Evolutionary conservation across 2,329 filamentous ascomycete species (phyloP).

Genomic region (Stagonosporopsis vannaccii): DNA sequence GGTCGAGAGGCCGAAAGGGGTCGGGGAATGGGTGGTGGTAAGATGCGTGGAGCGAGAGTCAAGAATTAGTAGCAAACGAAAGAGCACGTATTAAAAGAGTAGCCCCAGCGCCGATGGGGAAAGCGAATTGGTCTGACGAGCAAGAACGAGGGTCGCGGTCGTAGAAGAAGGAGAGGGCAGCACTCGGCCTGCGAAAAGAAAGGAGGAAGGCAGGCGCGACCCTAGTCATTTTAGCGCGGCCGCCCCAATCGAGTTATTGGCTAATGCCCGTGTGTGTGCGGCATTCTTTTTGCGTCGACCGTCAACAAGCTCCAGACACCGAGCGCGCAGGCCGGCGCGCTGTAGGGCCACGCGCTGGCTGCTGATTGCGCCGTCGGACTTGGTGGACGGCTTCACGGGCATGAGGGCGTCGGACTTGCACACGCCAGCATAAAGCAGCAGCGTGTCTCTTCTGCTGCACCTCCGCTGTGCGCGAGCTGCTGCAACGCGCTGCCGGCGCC

Average conservation of each 20-base stretch:
- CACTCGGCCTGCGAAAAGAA: constrained; percentile 21
- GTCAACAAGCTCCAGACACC: constrained; percentile 8
- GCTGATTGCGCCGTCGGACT: not conserved
- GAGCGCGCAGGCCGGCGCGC: constrained; percentile 9
- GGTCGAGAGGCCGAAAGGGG: constrained; percentile 33
- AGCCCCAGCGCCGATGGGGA: constrained; percentile 30
- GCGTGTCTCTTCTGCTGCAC: not conserved
- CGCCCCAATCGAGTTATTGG: constrained; percentile 11
- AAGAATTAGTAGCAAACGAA: constrained; percentile 46
- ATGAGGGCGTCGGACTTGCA: not conserved
- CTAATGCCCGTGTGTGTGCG: constrained; percentile 4
- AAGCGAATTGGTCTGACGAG: constrained; percentile 34
- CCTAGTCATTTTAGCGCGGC: constrained; percentile 17
- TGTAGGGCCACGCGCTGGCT: constrained; percentile 15
- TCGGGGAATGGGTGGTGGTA: constrained; percentile 36
- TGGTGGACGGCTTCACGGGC: not conserved
- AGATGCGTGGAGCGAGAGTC: constrained; percentile 49
- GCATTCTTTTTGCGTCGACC: constrained; percentile 17
- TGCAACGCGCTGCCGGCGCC: constrained; percentile 3
- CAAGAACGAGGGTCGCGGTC: constrained; percentile 30
- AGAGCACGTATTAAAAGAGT: constrained; percentile 40
- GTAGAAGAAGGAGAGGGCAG: constrained; percentile 27
- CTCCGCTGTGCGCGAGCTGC: not conserved
- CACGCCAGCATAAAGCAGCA: constrained; percentile 6
- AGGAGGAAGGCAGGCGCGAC: constrained; percentile 23